Evolutionary conservation across 2,329 filamentous ascomycete species (phyloP).

Genomic region (Talaromyces sp.): DNA sequence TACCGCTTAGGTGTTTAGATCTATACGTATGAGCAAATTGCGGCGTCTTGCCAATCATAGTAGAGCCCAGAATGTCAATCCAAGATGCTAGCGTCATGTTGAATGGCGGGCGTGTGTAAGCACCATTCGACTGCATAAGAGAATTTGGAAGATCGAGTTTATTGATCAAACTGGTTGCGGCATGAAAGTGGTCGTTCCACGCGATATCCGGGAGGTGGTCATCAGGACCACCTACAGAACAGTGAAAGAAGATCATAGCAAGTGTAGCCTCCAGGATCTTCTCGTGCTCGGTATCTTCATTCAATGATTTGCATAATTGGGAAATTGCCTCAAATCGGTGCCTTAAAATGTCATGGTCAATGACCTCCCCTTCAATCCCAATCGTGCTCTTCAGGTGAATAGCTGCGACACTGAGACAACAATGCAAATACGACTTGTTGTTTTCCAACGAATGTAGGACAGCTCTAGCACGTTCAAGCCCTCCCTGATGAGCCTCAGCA

Average conservation of each 20-base stretch:
- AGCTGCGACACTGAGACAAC: conserved; percentile 88
- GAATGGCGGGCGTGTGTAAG: conserved; percentile 70
- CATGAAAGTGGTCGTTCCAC: conserved; percentile 97
- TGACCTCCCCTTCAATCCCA: conserved; percentile 64
- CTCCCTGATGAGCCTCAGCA: conserved; percentile 83
- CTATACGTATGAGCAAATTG: conserved; percentile 93
- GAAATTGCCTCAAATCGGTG: conserved; percentile 87
- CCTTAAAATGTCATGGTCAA: conserved; percentile 88
- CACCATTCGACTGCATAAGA: conserved; percentile 55
- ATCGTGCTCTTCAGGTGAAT: conserved; percentile 78
- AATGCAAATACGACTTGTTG: conserved; percentile 93
- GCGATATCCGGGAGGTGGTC: conserved; percentile 86
- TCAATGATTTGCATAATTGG: conserved; percentile 77
- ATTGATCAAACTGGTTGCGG: conserved; percentile 77
- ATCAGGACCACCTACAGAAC: conserved; percentile 80
- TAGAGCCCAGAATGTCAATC: conserved; percentile 96
- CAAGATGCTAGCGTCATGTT: conserved; percentile 87
- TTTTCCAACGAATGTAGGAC: conserved; percentile 83
- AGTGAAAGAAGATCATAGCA: conserved; percentile 95
- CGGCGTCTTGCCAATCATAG: conserved; percentile 82
- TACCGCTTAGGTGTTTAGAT: conserved; percentile 72
- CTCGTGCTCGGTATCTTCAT: conserved; percentile 74
- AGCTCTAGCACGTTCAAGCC: conserved; percentile 73
- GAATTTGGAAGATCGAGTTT: conserved; percentile 74
- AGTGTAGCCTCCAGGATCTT: conserved; percentile 89